These are phyloP conservation scores for Pseudozyma pruni DNA, from an alignment of 1,284 basidiomycete species.

Conservation along the genomic window DNA sequence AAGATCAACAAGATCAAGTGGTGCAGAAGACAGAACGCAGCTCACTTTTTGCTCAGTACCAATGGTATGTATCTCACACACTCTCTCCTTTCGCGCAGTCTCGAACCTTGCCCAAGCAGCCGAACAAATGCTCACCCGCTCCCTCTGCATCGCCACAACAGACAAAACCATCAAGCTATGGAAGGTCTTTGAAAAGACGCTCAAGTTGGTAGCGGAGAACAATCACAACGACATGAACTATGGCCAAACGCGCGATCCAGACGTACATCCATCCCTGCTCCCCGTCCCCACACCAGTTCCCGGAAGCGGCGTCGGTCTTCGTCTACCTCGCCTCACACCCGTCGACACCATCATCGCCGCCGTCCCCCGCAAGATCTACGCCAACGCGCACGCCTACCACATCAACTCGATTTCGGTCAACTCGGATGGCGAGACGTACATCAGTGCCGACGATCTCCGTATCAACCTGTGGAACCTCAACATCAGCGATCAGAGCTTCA, in stretches of 20 bases:
- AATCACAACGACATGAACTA: conserved; percentile 77
- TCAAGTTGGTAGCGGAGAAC: conserved; percentile 95
- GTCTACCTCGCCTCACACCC: conserved; percentile 75
- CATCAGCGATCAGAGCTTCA: conserved; percentile 99
- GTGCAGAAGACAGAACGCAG: conserved; percentile 97
- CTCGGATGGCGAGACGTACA: conserved; percentile 99
- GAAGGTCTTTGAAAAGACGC: conserved; percentile 99
- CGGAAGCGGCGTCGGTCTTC: conserved; percentile 55
- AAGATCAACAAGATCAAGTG: conserved; percentile 99
- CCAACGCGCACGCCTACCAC: conserved; percentile 99
- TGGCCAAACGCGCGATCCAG: conserved; percentile 42
- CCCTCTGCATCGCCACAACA: conserved; percentile 11
- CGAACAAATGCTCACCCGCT: conserved; percentile 73
- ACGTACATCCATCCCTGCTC: conserved; percentile 52
- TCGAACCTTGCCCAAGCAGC: no score
- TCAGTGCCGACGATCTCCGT: conserved; percentile 95
- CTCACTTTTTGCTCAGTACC: conserved; percentile 96
- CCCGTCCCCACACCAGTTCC: conserved; percentile 48
- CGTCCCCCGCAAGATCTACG: conserved; percentile 97
- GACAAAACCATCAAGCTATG: conserved; percentile 99
- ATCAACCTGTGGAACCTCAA: conserved; percentile 99
- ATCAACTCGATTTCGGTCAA: conserved; percentile 99
- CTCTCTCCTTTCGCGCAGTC: no score
- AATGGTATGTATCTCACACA: conserved; percentile 72
- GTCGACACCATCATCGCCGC: conserved; percentile 99